Evolutionary conservation across 169 alveolate species (phyloP).

Genomic region (Theileria sp.): DNA sequence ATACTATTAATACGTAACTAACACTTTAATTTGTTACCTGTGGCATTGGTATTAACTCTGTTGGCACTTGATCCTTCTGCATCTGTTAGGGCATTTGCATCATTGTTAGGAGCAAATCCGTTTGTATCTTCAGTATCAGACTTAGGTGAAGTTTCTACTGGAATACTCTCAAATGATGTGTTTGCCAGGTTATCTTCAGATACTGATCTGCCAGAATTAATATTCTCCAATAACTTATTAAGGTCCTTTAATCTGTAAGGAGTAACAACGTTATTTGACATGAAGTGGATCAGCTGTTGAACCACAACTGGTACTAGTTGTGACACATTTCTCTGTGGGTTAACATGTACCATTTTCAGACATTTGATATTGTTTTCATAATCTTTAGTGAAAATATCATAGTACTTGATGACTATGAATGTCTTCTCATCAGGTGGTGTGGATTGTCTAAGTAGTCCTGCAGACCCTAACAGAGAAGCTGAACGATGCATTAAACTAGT

Average conservation of each 20-base stretch:
- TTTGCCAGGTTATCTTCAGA: not conserved
- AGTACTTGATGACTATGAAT: conserved; percentile 45
- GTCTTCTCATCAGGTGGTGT: not conserved
- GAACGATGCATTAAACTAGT: not conserved
- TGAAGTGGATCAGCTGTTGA: conserved; percentile 22
- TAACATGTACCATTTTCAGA: conserved; percentile 37
- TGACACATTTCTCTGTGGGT: conserved; percentile 29
- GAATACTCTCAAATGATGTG: not conserved
- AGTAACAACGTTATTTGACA: conserved; percentile 30
- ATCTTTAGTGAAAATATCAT: conserved; percentile 52
- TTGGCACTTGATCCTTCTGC: not conserved
- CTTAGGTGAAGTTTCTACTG: not conserved
- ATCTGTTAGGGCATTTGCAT: not conserved
- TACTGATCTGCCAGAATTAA: not conserved
- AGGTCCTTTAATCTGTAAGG: conserved; percentile 27
- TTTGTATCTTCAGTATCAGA: not conserved
- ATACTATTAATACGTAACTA: no score
- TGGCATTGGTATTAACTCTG: no score
- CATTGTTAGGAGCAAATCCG: not conserved
- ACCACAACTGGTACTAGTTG: conserved; percentile 37
- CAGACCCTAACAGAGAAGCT: not conserved
- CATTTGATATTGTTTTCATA: conserved; percentile 36
- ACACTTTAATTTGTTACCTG: no score
- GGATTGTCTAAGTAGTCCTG: not conserved
- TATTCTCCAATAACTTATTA: not conserved